Evolutionary conservation across 345 rosid species (phyloP).

Genomic region (Turnera subulata): DNA sequence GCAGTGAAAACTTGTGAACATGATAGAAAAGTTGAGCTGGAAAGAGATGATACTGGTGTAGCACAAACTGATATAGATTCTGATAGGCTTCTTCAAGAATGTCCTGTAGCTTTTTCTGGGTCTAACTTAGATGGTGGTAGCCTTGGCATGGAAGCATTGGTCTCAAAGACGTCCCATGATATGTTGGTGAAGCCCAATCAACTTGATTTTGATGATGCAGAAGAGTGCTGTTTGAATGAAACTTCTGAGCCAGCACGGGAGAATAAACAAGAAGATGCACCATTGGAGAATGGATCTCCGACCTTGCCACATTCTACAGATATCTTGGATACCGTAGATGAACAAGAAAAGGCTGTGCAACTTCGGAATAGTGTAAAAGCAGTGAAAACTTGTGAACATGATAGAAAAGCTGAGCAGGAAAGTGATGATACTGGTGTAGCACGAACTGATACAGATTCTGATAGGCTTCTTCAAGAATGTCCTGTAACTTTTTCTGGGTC

Average conservation of each 20-base stretch:
- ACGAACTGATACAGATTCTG: conserved; percentile 18
- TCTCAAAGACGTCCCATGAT: conserved; percentile 21
- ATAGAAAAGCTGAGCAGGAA: conserved; percentile 20
- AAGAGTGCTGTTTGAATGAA: conserved; percentile 23
- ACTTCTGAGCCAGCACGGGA: conserved; percentile 17
- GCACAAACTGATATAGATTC: conserved; percentile 18
- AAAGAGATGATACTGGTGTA: conserved; percentile 14
- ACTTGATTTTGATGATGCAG: conserved; percentile 38
- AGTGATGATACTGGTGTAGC: conserved; percentile 15
- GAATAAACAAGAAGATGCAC: conserved; percentile 18
- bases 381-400: conserved; percentile 24
- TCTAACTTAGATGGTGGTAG: conserved; percentile 23
- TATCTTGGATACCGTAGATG: conserved; percentile 15
- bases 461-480: conserved; percentile 15
- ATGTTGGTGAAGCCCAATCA: conserved; percentile 35
- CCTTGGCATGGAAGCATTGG: conserved; percentile 23
- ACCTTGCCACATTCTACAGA: conserved; percentile 20
- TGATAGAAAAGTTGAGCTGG: conserved; percentile 20
- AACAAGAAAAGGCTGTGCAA: conserved; percentile 36
- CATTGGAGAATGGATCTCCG: conserved; percentile 19
- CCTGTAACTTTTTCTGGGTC: conserved; percentile 29
- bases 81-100: conserved; percentile 15
- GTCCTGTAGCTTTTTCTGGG: conserved; percentile 27
- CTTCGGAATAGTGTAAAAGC: conserved; percentile 63
- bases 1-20: conserved; percentile 29